These are phyloP conservation scores for Solanum verrucosum DNA, from an alignment of 257 asterid genomes.

Conservation along the genomic window DNA sequence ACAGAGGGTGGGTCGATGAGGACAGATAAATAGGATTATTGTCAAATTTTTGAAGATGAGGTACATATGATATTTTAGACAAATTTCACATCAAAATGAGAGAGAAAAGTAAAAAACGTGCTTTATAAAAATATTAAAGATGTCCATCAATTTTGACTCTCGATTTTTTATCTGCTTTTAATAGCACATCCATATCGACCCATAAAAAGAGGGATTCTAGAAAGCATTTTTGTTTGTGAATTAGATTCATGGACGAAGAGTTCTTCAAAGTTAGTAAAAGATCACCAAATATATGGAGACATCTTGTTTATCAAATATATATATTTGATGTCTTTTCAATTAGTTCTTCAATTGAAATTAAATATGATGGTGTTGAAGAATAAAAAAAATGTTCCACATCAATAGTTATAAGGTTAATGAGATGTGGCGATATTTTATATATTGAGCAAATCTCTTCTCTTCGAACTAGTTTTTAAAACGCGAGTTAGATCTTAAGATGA, in stretches of 20 bases:
- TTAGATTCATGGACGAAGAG: neutral
- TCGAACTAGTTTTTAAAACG: too few species aligned
- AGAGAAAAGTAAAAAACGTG: rapidly evolving
- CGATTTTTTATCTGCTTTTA: too few species aligned
- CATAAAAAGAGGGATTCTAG: neutral
- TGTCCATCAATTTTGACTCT: rapidly evolving
- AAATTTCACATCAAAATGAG: neutral
- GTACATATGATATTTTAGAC: rapidly evolving
- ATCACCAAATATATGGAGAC: neutral
- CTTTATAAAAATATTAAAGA: too few species aligned
- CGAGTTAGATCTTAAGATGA: too few species aligned
- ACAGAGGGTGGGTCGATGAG: neutral
- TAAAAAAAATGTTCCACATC: too few species aligned
- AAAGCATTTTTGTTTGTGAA: neutral
- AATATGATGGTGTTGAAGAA: too few species aligned
- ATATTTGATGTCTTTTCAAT: neutral
- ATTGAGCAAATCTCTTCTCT: too few species aligned
- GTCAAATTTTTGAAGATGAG: rapidly evolving
- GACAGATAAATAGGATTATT: neutral
- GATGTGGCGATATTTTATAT: too few species aligned
- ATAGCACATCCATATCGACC: neutral
- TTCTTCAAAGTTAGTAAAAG: neutral
- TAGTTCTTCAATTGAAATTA: neutral
- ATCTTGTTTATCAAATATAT: neutral
- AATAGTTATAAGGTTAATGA: too few species aligned